Base-by-base conservation (phyloP, 352 stramenopile genomes). In the Phytophthora fragariae region DNA sequence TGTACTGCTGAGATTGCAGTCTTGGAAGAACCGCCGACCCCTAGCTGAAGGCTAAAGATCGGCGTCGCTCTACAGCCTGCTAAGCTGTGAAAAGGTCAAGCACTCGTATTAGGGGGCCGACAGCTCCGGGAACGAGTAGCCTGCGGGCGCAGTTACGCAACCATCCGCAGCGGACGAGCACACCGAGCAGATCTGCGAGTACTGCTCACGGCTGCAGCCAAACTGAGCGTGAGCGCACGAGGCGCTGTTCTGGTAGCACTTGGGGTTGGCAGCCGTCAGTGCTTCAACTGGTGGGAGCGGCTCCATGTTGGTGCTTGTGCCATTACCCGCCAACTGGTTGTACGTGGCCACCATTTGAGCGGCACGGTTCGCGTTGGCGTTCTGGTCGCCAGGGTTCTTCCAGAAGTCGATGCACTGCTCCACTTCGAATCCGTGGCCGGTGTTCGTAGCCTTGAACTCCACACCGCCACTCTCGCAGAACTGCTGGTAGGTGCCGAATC, bases 381-480 rank as follows among this genome's bases (percentile, higher is more conserved):
- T 57, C 64, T 68, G 15, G 52, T 85, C 69, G 10, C 68, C 62
- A n/a, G 88, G 85, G 55, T 86, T 78, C 46, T 86, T 70, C 87
- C 85, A 92, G 71, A 95, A 94, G 24, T 78, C 61, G 27, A 92
- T 73, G 60, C 60, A 70, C 57, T 83, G 57, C 52, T 84, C 77
- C 29, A 84, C 77, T 21, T 72, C 73, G 58, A 87, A 84, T 12
- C 72, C 77, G 54, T 53, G 69, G 37, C 70, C 71, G 44, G 69
- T 81, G 70, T 86, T 84, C 14, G 62, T 84, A 24, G 77, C 78
- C 57, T 83, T 75, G 65, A 86, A 90, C 57, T 90, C 84, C 41
- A 89, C 57, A 14, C 77, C 76, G 33, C 77, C 77, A 24, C 49
- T 81, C 33, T 83, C 54, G 58, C 84, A 92, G 64, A 89, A 90